Percentiles rank a stretch among this genome's conserved stretches.
Conservation (phyloP, 2,329 filamentous ascomycete genomes). For the Ceratocystis lukuohia region DNA sequence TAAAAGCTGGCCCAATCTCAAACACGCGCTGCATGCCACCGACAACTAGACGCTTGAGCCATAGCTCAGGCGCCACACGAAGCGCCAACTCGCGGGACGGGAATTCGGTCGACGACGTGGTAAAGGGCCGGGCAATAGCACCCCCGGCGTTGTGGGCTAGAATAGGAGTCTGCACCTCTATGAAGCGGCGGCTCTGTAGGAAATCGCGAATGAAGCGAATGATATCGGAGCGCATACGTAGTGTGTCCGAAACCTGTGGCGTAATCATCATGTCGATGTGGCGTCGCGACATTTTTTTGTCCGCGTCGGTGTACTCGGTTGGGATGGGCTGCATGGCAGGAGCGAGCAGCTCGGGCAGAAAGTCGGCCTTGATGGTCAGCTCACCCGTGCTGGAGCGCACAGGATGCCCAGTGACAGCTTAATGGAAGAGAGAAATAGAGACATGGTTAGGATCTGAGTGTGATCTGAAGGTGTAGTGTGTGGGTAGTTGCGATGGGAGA, state of each 20-base stretch:
- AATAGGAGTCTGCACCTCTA: conserved; percentile 86
- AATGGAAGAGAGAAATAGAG: conserved; percentile 20
- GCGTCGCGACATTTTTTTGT: conserved; percentile 60
- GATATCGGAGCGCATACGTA: conserved; percentile 62
- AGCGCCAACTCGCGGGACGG: conserved; percentile 58
- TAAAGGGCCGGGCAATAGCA: conserved; percentile 74
- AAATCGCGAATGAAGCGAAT: conserved; percentile 61
- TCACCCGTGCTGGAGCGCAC: conserved; percentile 60
- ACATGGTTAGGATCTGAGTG: neutral
- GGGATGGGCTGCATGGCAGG: conserved; percentile 73
- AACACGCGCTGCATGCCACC: conserved; percentile 82
- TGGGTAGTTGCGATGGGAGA: neutral
- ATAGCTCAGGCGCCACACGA: conserved; percentile 85
- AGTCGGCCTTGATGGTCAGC: conserved; percentile 55
- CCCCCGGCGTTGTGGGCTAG: conserved; percentile 73
- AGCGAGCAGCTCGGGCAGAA: conserved; percentile 58
- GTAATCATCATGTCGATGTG: conserved; percentile 82
- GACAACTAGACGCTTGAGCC: conserved; percentile 82
- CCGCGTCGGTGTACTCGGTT: conserved; percentile 51
- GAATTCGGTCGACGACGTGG: conserved; percentile 66
- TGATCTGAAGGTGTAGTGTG: too few relatives aligned
- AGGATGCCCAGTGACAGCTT: conserved; percentile 57
- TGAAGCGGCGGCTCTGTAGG: conserved; percentile 57
- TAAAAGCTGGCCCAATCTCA: conserved; percentile 83
- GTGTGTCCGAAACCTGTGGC: conserved; percentile 48